Evolutionary conservation across 169 alveolate genomes (phyloP).

Genomic region (Plasmodium inui): DNA sequence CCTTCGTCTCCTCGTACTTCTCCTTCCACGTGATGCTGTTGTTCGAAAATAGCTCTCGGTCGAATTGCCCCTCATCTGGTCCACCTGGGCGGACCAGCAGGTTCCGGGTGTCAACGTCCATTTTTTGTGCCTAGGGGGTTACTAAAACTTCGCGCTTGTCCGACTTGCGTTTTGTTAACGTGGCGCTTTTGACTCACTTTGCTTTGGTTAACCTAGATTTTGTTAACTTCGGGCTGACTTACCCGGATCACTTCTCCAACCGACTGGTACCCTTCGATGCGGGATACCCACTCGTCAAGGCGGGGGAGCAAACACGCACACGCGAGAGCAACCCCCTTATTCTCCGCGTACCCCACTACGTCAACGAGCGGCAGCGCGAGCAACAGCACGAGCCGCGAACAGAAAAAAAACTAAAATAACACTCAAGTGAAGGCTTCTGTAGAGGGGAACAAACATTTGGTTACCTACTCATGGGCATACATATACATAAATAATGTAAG

Average conservation of each 20-base stretch:
- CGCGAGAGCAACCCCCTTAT: background rate
- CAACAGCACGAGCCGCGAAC: background rate
- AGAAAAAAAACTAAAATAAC: background rate
- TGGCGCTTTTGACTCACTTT: no score
- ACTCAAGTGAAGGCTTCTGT: background rate
- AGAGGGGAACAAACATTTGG: background rate
- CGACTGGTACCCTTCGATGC: background rate
- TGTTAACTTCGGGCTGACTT: background rate
- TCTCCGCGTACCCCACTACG: background rate
- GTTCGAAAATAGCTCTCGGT: constrained; percentile 26
- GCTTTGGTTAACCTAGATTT: no score
- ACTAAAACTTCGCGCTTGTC: no score
- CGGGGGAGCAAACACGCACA: background rate
- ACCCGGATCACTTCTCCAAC: background rate
- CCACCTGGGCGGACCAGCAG: background rate
- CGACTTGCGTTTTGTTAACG: no score
- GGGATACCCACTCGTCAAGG: background rate
- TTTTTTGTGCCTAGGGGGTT: background rate
- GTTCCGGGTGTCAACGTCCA: background rate
- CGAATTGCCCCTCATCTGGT: constrained; percentile 16
- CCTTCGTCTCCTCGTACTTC: constrained; percentile 33
- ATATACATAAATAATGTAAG: background rate
- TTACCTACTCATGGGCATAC: background rate
- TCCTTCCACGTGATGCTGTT: constrained; percentile 66
- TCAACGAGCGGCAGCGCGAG: background rate